A percentile compares a stretch with the other conserved stretches of the same genome.
Conservation (phyloP, 139 green algal species). For the Micractinium sp. region DNA sequence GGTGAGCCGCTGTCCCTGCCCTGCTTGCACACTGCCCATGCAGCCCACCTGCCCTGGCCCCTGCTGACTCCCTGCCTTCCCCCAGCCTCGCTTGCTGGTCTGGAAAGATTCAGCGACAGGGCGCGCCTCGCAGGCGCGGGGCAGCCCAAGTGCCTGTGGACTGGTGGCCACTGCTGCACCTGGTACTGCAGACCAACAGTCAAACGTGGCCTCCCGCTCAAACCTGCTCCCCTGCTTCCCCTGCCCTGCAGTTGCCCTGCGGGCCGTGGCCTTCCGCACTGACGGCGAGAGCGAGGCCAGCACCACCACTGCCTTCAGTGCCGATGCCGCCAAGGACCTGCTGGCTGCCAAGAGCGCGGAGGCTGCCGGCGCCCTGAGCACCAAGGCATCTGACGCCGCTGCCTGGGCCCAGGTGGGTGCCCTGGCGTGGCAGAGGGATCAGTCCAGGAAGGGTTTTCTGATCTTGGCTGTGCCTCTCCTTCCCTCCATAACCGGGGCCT, state of each 20-base stretch:
- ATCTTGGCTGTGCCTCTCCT: no score
- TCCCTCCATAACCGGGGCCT: no score
- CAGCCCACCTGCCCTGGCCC: not conserved
- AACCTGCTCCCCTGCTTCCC: no score
- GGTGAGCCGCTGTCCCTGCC: not conserved
- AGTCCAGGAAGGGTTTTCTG: no score
- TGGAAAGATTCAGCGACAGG: not conserved
- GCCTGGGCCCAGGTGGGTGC: not conserved
- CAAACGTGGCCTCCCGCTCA: not conserved
- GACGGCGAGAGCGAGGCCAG: not conserved
- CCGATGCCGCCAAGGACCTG: slow-evolving; percentile 15
- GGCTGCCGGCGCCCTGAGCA: not conserved
- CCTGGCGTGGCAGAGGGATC: no score
- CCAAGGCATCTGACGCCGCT: not conserved
- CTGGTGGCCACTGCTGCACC: not conserved
- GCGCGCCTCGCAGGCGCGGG: no score
- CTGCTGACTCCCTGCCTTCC: not conserved
- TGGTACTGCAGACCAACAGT: not conserved
- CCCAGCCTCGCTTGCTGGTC: not conserved
- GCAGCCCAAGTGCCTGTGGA: not conserved
- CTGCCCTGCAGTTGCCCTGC: not conserved
- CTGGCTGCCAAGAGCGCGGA: slow-evolving; percentile 5
- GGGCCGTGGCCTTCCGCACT: slow-evolving; percentile 5
- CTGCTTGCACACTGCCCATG: not conserved
- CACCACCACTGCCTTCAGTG: not conserved